phyloP scores from a whole-genome alignment of 2,329 filamentous ascomycete genomes.

The Calonectria honghensis region DNA sequence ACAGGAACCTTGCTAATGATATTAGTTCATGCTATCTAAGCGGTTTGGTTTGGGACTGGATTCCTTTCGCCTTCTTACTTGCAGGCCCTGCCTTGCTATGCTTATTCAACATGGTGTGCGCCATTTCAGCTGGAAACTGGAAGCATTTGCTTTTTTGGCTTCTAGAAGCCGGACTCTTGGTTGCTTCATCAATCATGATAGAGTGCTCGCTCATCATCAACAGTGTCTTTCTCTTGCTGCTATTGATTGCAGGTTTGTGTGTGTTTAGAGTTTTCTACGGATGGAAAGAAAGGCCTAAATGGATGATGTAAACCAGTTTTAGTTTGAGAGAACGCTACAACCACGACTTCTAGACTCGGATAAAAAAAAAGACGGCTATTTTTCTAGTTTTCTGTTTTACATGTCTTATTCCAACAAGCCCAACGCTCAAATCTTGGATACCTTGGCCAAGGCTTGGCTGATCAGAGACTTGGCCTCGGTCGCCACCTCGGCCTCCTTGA shows the following conservation, averaged over 20 bases:
- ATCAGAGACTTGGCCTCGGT: constrained; percentile 14
- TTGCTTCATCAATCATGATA: not conserved
- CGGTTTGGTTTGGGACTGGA: not conserved
- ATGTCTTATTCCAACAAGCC: not conserved
- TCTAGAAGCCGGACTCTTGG: not conserved
- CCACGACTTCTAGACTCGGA: no score
- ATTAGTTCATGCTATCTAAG: not conserved
- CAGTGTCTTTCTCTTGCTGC: not conserved
- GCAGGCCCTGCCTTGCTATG: not conserved
- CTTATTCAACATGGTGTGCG: not conserved
- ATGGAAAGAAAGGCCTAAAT: not conserved
- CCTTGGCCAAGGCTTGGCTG: not conserved
- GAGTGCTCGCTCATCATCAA: not conserved
- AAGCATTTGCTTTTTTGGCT: not conserved
- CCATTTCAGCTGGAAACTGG: not conserved
- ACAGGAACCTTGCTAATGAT: not conserved
- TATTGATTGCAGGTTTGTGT: not conserved
- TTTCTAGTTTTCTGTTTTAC: not conserved
- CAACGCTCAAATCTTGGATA: not conserved
- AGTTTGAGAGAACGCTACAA: no score
- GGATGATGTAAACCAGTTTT: not conserved
- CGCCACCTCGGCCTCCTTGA: not conserved
- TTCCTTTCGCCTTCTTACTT: not conserved
- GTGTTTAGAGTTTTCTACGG: not conserved
- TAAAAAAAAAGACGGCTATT: no score